Evolutionary conservation across 805 yeast species (phyloP), one percentile per base, ranked within the genome.

Genomic region (Ogataea corticis): DNA sequence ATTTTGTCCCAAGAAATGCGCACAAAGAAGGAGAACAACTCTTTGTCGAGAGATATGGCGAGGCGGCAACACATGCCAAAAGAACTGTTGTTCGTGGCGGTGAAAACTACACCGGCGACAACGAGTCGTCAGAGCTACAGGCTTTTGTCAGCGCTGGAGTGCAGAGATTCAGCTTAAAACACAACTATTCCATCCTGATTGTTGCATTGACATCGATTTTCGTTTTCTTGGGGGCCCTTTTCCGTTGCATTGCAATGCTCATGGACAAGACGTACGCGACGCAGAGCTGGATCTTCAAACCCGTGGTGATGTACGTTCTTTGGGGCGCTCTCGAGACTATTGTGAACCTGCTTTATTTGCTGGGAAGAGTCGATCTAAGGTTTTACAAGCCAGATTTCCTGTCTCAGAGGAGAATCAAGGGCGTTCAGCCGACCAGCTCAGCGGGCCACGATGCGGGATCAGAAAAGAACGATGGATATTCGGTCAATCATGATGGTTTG

Each of bases 341-440:
- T 23, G 79, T 82, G 45, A 76, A 82, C 51, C 43, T 80, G 9
- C 50, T 82, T 28, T 83, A 82, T 59, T 61, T 86, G 44, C 57
- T 82, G 29, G 80, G 82, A 14, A 76, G 95, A 62, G 79, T 83
- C 41, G 94, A 86, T 62, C 71, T 86, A 57, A 74, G 94, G 62
- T 86, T 86, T 67, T 86, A 86, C 73, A 80, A 87, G 65, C 92
- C 94, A 14, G 91, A 85, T 46, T 33, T 33, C 2, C 35, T 64
- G 12, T 29, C 57, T 7, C 39, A 44, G 7, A 45, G 39, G 32
- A 19, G 30, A 18, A 4, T 15, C 4, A 5, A 9, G 7, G 25
- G 9, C 5, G 25, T 9, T 21, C 25, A 21, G 5, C 25, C 25
- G 7, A 9, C 9, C 25, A 21, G 25, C 25, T 21, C 25, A 9